Base-by-base conservation (phyloP, 2,329 filamentous ascomycete genomes). In the Corniculantispora saksenae region DNA sequence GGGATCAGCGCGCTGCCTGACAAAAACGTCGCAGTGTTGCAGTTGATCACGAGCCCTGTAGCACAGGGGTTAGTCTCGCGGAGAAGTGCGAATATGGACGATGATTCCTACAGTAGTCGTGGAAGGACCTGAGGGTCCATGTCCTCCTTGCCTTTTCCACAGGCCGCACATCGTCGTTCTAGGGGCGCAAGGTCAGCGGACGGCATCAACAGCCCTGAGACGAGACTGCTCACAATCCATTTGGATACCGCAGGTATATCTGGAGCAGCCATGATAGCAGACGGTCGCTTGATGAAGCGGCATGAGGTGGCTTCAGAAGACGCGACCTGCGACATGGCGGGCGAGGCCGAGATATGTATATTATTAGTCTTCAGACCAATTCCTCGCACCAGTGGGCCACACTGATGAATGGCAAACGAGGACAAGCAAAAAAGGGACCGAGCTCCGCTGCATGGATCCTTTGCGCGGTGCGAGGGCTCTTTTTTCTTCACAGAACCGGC, bases 101-200 rank as follows among this genome's bases (percentile, higher is more conserved):
- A 23, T 17, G 15, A 51, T 73, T 32, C 32, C 19, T 69, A 81
- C 81, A 82, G 60, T 75, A 81, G 69, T 81, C 81, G 68, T 80
- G 77, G 53, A 79, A 83, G 3, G 79, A 66, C 77, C 65, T 23
- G 29, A 76, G 77, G 4, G 72, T 76, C 80, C 79, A 83, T 6
- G 79, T 82, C 19, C 79, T 74, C 51, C 79, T 73, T 51, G 69
- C 75, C 1, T 74, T 70, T 65, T 81, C 80, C 32, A 82, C 78
- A 12, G 82, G 83, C 3, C 81, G 79, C 64, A 84, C 81, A 69
- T 85, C 82, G 67, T 84, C 77, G 69, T 84, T 84, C 77, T 79
- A 48, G 19, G 8, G 21, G 3, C 61, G 64, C 61, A 61, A 32
- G 25, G 63, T 55, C 47, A 59, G 57, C 35, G n/a, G 5, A 12